Base-by-base conservation (phyloP, 2,329 filamentous ascomycete species). In the Fusarium equiseti region DNA sequence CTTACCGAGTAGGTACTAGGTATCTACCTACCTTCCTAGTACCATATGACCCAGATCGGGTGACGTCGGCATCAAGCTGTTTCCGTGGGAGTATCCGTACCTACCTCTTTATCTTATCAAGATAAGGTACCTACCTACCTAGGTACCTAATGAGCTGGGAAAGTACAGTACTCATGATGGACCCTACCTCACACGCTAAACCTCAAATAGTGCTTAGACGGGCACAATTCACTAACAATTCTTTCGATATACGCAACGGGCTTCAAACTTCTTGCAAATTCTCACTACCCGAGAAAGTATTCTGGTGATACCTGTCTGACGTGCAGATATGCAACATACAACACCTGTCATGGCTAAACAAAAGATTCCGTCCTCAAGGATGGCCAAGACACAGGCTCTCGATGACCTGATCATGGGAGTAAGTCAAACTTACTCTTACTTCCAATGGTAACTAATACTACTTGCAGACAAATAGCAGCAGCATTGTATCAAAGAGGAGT, bases 401-500 rank as follows among this genome's bases (percentile, higher is more conserved):
- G 87, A 90, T 79, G 84, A 88, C 59, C 79, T 85, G 27, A 86
- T 89, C 52, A 88, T 88, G 83, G 84, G 84, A 71, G 86, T 87
- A 79, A 80, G 86, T 80, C 38, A 38, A 38, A 38, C 35, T 38
- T n/a, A 38, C 35, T 38, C 18, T 38, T 32, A 45, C 29, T 32
- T 43, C 31, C 18, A 46, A 10, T 24, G 11, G 13, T 16, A 12
- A 46, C 55, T 71, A 35, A 67, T 68, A 54, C 24, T 16, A 10
- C 26, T 35, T 63, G 13, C 50, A 92, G 88, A 98, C 94, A 62
- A 97, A 97, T 79, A 95, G 90, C 78, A 95, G 92, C 80, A 97
- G 93, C 76, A 97, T 97, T 73, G 91, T 95, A 18, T 97, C 94
- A 16, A 98, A 98, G 79, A 86, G 94, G 72, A 96, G 94, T 75